Base-by-base conservation (phyloP, 768 basidiomycete genomes). In the Tricholoma flavovirens region DNA sequence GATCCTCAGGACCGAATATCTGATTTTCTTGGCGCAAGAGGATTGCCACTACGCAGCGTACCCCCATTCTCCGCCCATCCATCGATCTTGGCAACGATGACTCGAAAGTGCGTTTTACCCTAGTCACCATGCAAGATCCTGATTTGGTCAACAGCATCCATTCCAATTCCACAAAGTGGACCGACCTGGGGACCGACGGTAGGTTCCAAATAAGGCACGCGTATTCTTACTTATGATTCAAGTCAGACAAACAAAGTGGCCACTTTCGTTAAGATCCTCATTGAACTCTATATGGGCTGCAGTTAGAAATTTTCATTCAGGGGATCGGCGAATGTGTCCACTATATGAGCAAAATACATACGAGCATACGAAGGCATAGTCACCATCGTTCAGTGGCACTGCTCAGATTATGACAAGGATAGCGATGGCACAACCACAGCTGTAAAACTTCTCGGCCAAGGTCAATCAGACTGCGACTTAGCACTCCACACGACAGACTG, bases 141-240 rank as follows among this genome's bases (percentile, higher is more conserved):
- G 71, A 54, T 63, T 57, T 21, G 68, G 43, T 69, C 67, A 54
- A 70, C 66, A 17, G 69, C 71, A 50, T 72, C 71, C 69, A 72
- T 68, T 30, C 68, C 65, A 21, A 72, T 67, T 35, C 61, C 52
- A 63, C 60, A 15, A 69, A 71, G 42, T 62, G 65, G 21, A 70
- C 66, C 24, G 24, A 26, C n/a, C n/a, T n/a, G n/a, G n/a, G n/a
- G 64, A 52, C 45, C 62, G 59, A 51, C 60, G 63, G 9, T 61
- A 64, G 12, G 55, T 54, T 8, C 66, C 69, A 3, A 66, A 54
- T 15, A 70, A 57, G 4, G 67, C 66, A 21, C 71, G 64, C 43
- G 61, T 67, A 55, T 69, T n/a, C n/a, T n/a, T n/a, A n/a, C n/a
- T n/a, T n/a, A n/a, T n/a, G n/a, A n/a, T n/a, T n/a, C n/a, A n/a